A percentile compares a stretch with the other conserved stretches of the same genome.
These are phyloP conservation scores for Tetrapisispora taiwanensis DNA, from an alignment of 805 yeast species.

Conservation along the genomic window DNA sequence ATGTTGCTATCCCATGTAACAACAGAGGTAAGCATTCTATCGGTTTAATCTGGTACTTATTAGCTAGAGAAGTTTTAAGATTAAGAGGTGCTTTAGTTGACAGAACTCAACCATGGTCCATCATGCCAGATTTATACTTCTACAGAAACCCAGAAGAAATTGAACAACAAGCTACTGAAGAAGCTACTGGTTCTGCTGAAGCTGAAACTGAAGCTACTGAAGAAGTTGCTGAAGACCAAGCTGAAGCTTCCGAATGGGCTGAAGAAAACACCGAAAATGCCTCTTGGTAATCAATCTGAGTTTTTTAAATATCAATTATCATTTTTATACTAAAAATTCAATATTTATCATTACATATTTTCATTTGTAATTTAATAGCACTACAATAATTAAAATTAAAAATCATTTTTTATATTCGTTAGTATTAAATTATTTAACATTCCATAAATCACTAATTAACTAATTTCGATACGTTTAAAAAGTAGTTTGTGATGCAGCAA, in stretches of 20 bases:
- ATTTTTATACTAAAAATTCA: constrained; percentile 3
- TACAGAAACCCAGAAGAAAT: constrained; percentile 99
- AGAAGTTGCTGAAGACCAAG: constrained; percentile 64
- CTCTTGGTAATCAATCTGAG: constrained; percentile 20
- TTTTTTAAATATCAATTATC: constrained; percentile 6
- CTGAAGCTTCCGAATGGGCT: constrained; percentile 55
- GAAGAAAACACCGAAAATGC: constrained; percentile 33
- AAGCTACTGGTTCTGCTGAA: constrained; percentile 53
- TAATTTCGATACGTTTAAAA: too few relatives aligned
- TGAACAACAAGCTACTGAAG: constrained; percentile 65
- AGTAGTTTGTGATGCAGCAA: background rate
- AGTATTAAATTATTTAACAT: too few relatives aligned
- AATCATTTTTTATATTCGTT: background rate
- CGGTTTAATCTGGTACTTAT: constrained; percentile 99
- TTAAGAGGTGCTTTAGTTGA: constrained; percentile 94
- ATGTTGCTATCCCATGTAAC: constrained; percentile 99
- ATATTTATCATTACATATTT: constrained; percentile 4
- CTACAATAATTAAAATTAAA: constrained; percentile 1
- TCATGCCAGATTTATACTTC: constrained; percentile 99
- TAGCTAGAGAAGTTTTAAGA: constrained; percentile 98
- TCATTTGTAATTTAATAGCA: constrained; percentile 11
- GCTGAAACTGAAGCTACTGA: constrained; percentile 63
- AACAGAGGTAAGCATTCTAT: constrained; percentile 99
- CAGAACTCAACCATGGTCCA: constrained; percentile 96
- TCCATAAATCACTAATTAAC: too few relatives aligned